A percentile compares a stretch with the other conserved stretches of the same genome.
Conservation (phyloP, 208 protist genomes). For the Strigomonas oncopelti region DNA sequence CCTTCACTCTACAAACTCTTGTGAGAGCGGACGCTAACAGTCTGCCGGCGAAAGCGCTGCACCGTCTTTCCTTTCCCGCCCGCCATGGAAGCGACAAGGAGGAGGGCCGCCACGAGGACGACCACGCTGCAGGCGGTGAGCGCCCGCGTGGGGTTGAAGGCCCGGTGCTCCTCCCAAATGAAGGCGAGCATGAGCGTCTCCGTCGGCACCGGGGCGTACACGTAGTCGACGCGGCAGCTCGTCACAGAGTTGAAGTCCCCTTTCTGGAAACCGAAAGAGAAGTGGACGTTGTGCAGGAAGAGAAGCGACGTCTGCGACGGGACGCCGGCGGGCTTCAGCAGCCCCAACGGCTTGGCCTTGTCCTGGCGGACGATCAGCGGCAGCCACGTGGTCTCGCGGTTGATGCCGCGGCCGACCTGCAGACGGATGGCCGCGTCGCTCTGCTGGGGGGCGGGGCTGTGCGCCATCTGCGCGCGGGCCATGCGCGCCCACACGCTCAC, state of each 20-base stretch:
- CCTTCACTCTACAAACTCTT: constrained; percentile 36
- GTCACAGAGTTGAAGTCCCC: constrained; percentile 58
- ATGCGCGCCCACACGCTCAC: too few relatives aligned
- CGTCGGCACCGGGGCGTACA: constrained; percentile 26
- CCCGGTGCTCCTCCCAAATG: constrained; percentile 56
- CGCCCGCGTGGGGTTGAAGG: constrained; percentile 59
- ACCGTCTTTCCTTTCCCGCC: constrained; percentile 22
- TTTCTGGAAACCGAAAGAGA: constrained; percentile 63
- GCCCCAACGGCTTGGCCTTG: constrained; percentile 7
- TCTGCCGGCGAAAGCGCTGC: constrained; percentile 38
- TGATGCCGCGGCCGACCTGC: constrained; percentile 44
- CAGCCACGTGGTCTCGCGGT: constrained; percentile 72
- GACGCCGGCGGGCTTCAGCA: background rate
- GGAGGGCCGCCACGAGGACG: constrained; percentile 30
- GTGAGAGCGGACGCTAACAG: constrained; percentile 33
- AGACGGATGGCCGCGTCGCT: constrained; percentile 60
- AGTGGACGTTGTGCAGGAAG: constrained; percentile 37
- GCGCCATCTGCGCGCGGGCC: too few relatives aligned
- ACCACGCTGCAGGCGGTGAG: constrained; percentile 45
- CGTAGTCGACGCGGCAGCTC: constrained; percentile 28
- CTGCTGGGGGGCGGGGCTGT: constrained; percentile 6
- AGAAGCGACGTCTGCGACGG: constrained; percentile 13
- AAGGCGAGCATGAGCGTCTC: constrained; percentile 36
- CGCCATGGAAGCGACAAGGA: constrained; percentile 20
- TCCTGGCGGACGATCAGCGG: constrained; percentile 34